phyloP scores from a whole-genome alignment of 1,284 basidiomycete genomes.

The Puccinia hordei region DNA sequence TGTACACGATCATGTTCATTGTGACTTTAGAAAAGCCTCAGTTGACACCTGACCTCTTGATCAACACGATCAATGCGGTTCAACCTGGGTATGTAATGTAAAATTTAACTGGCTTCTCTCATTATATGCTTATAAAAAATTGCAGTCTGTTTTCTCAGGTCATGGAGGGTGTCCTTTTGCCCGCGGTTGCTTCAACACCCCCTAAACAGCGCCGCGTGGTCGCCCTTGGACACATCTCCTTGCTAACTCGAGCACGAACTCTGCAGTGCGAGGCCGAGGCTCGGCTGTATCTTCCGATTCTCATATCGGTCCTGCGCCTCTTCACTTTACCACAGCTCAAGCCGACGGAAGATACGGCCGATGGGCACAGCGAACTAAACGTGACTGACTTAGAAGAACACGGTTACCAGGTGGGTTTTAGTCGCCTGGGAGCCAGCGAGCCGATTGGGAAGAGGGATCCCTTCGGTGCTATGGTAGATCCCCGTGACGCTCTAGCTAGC shows the following conservation, averaged over 20 bases:
- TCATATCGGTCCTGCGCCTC: constrained; percentile 75
- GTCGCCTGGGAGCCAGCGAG: constrained; percentile 78
- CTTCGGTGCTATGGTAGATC: constrained; percentile 46
- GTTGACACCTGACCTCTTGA: constrained; percentile 71
- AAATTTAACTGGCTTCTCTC: not conserved
- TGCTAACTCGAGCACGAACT: constrained; percentile 70
- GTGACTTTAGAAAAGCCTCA: constrained; percentile 75
- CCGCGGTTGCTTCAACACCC: constrained; percentile 77
- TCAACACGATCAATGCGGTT: constrained; percentile 75
- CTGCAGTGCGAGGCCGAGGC: constrained; percentile 44
- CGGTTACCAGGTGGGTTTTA: constrained; percentile 85
- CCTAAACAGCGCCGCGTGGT: constrained; percentile 80
- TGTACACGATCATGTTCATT: constrained; percentile 74
- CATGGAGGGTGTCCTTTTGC: constrained; percentile 74
- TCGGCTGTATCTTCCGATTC: constrained; percentile 66
- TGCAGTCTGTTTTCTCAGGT: constrained; percentile 75
- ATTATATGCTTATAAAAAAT: constrained; percentile 4
- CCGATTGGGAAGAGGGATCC: constrained; percentile 32
- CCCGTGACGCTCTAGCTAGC: constrained; percentile 38
- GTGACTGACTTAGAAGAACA: constrained; percentile 80
- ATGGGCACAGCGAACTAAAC: constrained; percentile 5
- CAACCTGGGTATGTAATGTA: constrained; percentile 66
- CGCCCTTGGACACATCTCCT: constrained; percentile 76
- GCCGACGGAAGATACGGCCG: constrained; percentile 59
- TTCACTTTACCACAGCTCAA: constrained; percentile 71